Percentiles rank a stretch among this genome's conserved stretches.
Conservation (phyloP, 192 early-diverging fungal species). For the Coemansia sp. region DNA sequence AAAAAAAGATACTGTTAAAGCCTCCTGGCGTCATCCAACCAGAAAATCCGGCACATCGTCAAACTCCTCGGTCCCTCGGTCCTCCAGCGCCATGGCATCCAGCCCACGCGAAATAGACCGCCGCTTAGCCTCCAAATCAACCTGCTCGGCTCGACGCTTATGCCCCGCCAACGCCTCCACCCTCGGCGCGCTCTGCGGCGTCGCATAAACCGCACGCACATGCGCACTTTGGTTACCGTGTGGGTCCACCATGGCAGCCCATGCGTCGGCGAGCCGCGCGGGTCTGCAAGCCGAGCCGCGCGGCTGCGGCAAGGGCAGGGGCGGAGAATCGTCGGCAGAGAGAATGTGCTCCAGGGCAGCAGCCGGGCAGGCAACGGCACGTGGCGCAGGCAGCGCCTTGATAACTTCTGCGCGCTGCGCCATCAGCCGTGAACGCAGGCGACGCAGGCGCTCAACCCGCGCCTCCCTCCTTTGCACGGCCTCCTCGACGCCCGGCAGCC, state of each 20-base stretch:
- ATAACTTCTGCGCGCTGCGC: conserved; percentile 19
- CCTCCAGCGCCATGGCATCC: conserved; percentile 16
- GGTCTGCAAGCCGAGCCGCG: too few species aligned
- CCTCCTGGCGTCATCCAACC: conserved; percentile 6
- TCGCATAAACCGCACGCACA: not conserved
- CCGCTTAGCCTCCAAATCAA: not conserved
- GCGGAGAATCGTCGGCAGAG: too few species aligned
- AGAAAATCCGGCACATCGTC: conserved; percentile 8
- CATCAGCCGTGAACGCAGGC: conserved; percentile 23
- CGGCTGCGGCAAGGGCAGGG: too few species aligned
- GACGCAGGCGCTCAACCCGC: conserved; percentile 23
- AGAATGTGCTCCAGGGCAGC: too few species aligned
- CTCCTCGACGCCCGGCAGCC: conserved; percentile 7
- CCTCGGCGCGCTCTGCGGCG: too few species aligned
- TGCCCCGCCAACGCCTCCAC: too few species aligned
- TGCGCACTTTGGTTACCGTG: too few species aligned
- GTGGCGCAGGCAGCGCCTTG: not conserved
- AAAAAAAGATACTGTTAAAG: too few species aligned
- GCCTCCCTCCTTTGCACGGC: conserved; percentile 11
- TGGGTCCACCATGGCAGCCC: too few species aligned
- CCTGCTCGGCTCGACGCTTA: too few species aligned
- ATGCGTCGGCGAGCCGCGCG: too few species aligned
- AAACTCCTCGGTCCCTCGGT: not conserved
- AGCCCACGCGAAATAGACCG: conserved; percentile 1
- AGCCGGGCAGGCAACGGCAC: too few species aligned